These are phyloP conservation scores for Barnettozyma hawaiiensis DNA, from an alignment of 1,139 yeast genomes.

Conservation along the genomic window DNA sequence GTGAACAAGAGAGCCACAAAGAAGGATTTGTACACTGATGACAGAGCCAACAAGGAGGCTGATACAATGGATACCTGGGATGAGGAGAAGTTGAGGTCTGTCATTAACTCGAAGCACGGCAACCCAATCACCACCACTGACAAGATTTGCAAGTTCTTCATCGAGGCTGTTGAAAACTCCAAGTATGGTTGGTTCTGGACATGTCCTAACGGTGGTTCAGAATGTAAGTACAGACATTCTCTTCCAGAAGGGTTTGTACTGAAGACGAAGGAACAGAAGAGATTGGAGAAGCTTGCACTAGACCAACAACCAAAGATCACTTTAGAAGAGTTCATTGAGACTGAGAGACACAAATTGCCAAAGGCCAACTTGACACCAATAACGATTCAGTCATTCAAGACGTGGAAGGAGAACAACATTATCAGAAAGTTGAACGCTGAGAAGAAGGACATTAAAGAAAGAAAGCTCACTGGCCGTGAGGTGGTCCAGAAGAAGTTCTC, in stretches of 20 bases:
- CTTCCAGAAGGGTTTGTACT: slow-evolving; percentile 94
- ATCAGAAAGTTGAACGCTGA: slow-evolving; percentile 57
- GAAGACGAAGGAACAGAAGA: slow-evolving; percentile 93
- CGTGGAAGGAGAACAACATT: slow-evolving; percentile 74
- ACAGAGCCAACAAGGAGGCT: slow-evolving; percentile 61
- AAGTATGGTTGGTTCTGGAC: slow-evolving; percentile 99
- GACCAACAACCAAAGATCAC: slow-evolving; percentile 89
- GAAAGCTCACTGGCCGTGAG: slow-evolving; percentile 72
- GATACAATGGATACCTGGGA: slow-evolving; percentile 98
- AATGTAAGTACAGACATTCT: slow-evolving; percentile 94
- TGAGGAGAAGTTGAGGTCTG: slow-evolving; percentile 86
- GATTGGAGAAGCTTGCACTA: slow-evolving; percentile 79
- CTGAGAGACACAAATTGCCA: slow-evolving; percentile 85
- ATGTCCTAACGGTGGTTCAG: slow-evolving; percentile 92
- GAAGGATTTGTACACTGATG: slow-evolving; percentile 91
- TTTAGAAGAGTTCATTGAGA: slow-evolving; percentile 90
- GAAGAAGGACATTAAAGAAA: slow-evolving; percentile 40
- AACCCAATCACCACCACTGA: slow-evolving; percentile 90
- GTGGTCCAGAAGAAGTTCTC: slow-evolving; percentile 68
- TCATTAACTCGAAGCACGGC: slow-evolving; percentile 87
- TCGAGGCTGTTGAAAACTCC: slow-evolving; percentile 95
- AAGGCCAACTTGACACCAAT: slow-evolving; percentile 78
- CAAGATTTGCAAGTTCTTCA: slow-evolving; percentile 86
- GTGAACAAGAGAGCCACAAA: slow-evolving; percentile 85
- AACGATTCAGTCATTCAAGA: slow-evolving; percentile 71